These are phyloP conservation scores for Comarum palustre DNA, from an alignment of 306 rosid species.

Conservation along the genomic window DNA sequence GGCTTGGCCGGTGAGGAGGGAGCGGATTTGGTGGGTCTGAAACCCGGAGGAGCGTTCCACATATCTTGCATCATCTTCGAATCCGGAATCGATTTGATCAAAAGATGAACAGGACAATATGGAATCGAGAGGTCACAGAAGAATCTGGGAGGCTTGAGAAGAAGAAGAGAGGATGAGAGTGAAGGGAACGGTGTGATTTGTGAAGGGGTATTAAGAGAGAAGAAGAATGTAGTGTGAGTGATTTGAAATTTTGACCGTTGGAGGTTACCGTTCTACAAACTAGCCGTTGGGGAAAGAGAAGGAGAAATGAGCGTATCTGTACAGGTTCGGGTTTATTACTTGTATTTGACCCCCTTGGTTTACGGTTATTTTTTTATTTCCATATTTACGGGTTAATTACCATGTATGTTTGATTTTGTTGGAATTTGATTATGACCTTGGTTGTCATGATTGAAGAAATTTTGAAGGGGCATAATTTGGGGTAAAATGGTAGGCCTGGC, in stretches of 20 bases:
- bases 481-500: too few species aligned
- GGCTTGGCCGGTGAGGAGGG: constrained; percentile 98
- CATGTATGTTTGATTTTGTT: not conserved
- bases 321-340: constrained; percentile 3
- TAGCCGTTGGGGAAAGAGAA: constrained; percentile 39
- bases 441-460: not conserved
- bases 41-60: constrained; percentile 97
- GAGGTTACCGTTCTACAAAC: constrained; percentile 34
- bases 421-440: not conserved
- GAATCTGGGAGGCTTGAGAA: not conserved
- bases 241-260: constrained; percentile 33
- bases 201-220: constrained; percentile 3
- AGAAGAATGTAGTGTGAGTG: constrained; percentile 2
- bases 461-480: not conserved
- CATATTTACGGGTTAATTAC: not conserved
- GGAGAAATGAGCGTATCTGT: not conserved
- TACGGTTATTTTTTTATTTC: not conserved
- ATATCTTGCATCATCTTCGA: constrained; percentile 66
- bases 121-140: not conserved
- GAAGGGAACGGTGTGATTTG: constrained; percentile 18
- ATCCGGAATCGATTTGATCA: not conserved
- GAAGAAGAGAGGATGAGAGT: constrained; percentile 16
- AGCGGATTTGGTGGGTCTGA: constrained; percentile 89
- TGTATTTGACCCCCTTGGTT: not conserved
- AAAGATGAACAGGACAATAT: constrained; percentile 15